phyloP scores from a whole-genome alignment of 108 stramenopile genomes.

The Cyclotella sp. region DNA sequence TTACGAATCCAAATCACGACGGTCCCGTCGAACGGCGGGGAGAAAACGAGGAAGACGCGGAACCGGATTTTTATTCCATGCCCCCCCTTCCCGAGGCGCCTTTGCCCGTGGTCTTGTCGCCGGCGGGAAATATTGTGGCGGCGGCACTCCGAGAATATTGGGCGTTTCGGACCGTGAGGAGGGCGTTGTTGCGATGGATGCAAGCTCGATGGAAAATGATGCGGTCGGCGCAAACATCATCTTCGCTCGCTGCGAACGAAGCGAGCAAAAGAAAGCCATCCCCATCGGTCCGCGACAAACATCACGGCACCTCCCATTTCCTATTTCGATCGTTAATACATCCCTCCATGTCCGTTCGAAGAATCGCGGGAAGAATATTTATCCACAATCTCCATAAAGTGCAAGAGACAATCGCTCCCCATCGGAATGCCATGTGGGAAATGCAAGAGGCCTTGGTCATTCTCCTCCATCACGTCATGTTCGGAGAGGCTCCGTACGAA shows the following conservation, averaged over 20 bases:
- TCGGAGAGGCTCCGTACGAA: constrained; percentile 29
- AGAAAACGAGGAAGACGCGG: neutral
- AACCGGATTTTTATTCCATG: constrained; percentile 15
- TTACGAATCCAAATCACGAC: constrained; percentile 14
- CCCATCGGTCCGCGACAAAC: neutral
- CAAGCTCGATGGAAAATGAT: neutral
- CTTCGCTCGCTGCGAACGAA: no score
- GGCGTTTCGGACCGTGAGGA: constrained; percentile 26
- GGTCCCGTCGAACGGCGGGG: constrained; percentile 23
- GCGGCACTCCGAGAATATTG: constrained; percentile 32
- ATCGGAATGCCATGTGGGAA: neutral
- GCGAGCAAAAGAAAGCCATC: neutral
- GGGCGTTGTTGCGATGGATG: constrained; percentile 30
- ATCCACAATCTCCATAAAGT: constrained; percentile 28
- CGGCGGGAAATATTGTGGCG: constrained; percentile 21
- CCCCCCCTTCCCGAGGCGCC: neutral
- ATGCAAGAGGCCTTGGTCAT: constrained; percentile 35
- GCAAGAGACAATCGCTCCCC: neutral
- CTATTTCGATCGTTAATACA: constrained; percentile 43
- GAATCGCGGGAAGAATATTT: constrained; percentile 33
- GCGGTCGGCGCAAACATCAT: no score
- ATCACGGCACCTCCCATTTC: constrained; percentile 45
- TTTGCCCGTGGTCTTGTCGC: neutral
- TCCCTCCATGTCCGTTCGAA: constrained; percentile 33
- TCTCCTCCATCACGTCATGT: constrained; percentile 30